phyloP scores from a whole-genome alignment of 495 filamentous ascomycete species.

The Pseudevernia furfuracea region DNA sequence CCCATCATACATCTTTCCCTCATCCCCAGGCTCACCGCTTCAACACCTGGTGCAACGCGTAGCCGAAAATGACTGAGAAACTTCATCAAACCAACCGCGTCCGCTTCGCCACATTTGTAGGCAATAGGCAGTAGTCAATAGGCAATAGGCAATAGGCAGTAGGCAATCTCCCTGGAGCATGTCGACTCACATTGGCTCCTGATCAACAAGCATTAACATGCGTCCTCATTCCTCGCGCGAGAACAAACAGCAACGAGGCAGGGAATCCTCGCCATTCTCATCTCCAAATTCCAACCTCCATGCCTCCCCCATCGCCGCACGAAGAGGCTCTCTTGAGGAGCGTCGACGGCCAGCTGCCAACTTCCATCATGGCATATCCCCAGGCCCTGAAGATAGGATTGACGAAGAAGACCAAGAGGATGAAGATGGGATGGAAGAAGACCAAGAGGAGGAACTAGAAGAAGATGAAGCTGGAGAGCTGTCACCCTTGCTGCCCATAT shows the following conservation, averaged over 20 bases:
- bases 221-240: neutral
- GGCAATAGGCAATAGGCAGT: too few relatives aligned
- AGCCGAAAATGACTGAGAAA: conserved; percentile 4
- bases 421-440: conserved; percentile 41
- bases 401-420: conserved; percentile 37
- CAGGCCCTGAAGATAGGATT: conserved; percentile 31
- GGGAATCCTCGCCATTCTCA: conserved; percentile 44
- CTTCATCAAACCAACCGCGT: neutral
- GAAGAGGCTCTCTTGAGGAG: conserved; percentile 25
- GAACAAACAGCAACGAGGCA: conserved; percentile 24
- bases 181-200: neutral
- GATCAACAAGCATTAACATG: neutral
- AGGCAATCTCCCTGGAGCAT: neutral
- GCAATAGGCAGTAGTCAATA: too few relatives aligned
- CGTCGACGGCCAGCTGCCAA: conserved; percentile 29
- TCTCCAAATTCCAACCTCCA: conserved; percentile 34
- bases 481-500: conserved; percentile 67
- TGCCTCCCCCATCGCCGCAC: conserved; percentile 26
- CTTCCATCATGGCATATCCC: conserved; percentile 28
- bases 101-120: neutral
- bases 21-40: conserved; percentile 2
- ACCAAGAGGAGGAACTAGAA: conserved; percentile 40
- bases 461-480: conserved; percentile 53
- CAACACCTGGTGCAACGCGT: neutral
- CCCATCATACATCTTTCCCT: neutral